Percentiles rank a stretch among this genome's conserved stretches.
Evolutionary conservation across 2,329 filamentous ascomycete genomes (phyloP).

Genomic region (Triangularia setosa): DNA sequence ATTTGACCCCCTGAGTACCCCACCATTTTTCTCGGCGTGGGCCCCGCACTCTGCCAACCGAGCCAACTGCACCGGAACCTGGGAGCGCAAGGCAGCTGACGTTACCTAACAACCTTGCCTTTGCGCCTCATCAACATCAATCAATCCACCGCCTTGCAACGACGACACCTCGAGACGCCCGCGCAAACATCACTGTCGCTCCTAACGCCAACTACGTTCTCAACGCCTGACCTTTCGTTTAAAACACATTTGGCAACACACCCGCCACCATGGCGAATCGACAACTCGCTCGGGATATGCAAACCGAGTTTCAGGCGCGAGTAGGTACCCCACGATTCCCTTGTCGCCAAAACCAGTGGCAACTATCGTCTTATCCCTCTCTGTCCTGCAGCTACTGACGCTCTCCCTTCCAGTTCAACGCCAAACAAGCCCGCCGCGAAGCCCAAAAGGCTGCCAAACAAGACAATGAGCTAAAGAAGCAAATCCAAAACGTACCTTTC

Average conservation of each 20-base stretch:
- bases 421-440: slow-evolving; percentile 59
- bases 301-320: slow-evolving; percentile 60
- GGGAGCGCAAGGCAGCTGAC: not conserved
- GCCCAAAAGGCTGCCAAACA: slow-evolving; percentile 59
- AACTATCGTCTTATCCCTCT: not conserved
- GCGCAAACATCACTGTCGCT: not conserved
- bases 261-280: slow-evolving; percentile 51
- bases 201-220: not conserved
- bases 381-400: not conserved
- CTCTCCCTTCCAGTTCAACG: slow-evolving; percentile 46
- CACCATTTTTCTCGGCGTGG: not conserved
- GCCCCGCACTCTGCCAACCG: not conserved
- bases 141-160: not conserved
- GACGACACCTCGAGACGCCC: not conserved
- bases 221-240: not conserved
- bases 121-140: not conserved
- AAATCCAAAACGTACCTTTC: slow-evolving; percentile 50
- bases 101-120: not conserved
- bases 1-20: not conserved
- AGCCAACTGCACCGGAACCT: not conserved
- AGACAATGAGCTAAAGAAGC: slow-evolving; percentile 58
- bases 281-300: slow-evolving; percentile 57
- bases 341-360: not conserved
- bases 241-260: not conserved
- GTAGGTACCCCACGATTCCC: slow-evolving; percentile 29